Base-by-base conservation (phyloP, 2,329 filamentous ascomycete genomes). In the Neocatenulostroma microsporum region DNA sequence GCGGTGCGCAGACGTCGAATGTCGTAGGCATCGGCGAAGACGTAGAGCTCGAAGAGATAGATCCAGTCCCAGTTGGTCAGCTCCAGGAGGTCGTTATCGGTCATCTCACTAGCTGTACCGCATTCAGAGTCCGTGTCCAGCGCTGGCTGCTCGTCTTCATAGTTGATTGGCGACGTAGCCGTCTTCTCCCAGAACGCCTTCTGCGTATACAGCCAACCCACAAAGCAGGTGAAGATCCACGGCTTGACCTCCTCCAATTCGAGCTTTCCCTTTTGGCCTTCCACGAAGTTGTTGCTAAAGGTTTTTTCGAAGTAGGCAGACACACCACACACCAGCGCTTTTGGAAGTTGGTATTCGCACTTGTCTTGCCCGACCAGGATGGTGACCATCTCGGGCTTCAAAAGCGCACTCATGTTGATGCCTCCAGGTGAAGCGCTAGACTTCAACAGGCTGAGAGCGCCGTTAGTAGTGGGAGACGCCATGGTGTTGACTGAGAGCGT, bases 291-390 rank as follows among this genome's bases (percentile, higher is more conserved):
- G n/a, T 33, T 30, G 21, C 24, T 34, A 27, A 42, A 40, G 2
- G 37, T 34, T 24, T 29, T 30, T 11, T 40, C 30, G 28, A 45
- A 45, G 34, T 42, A 45, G n/a, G 30, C 34, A 5, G 42, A 42
- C 26, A 30, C 23, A 12, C 27, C 21, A 25, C 36, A 37, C 11
- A 45, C 40, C 10, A 45, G 26, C 10, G 19, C 42, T 10, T 34
- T 30, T 7, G 26, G 26, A 7, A 28, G 10, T 13, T 28, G 26
- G 15, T 28, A 28, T 28, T 14, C n/a, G n/a, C n/a, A n/a, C n/a
- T n/a, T n/a, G n/a, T n/a, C n/a, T n/a, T n/a, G n/a, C n/a, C n/a
- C n/a, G n/a, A n/a, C n/a, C n/a, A n/a, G n/a, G n/a, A n/a, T n/a
- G n/a, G n/a, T n/a, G n/a, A n/a, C n/a, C n/a, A n/a, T n/a, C n/a